A percentile compares a stretch with the other conserved stretches of the same genome.
These are phyloP conservation scores for Piromyces sp. DNA, from an alignment of 192 early-diverging fungal species.

Conservation along the genomic window DNA sequence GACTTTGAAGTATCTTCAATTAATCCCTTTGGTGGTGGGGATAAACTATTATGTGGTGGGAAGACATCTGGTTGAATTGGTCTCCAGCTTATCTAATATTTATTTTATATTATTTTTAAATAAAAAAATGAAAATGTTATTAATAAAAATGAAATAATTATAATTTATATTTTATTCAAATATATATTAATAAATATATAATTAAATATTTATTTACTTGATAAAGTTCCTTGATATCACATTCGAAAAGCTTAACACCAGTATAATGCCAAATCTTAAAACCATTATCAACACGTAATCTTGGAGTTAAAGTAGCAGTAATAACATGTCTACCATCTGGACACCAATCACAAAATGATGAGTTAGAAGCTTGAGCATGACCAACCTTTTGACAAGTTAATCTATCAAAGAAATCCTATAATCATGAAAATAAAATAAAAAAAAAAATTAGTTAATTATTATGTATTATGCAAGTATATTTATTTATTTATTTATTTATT, in stretches of 20 bases:
- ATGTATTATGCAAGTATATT: too few species aligned
- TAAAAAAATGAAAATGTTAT: too few species aligned
- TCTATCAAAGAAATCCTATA: constrained; percentile 74
- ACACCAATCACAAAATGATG: constrained; percentile 74
- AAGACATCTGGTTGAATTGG: constrained; percentile 26
- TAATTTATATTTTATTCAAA: too few species aligned
- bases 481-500: too few species aligned
- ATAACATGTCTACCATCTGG: constrained; percentile 85
- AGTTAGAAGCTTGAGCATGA: constrained; percentile 63
- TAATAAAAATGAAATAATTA: too few species aligned
- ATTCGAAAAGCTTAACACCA: constrained; percentile 58
- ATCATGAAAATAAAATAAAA: not conserved
- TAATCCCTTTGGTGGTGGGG: constrained; percentile 10
- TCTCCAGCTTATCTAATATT: constrained; percentile 16
- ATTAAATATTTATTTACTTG: too few species aligned
- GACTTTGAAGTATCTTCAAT: constrained; percentile 2
- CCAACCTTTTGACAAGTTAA: constrained; percentile 63
- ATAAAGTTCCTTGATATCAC: constrained; percentile 71
- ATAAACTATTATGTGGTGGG: constrained; percentile 43
- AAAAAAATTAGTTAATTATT: too few species aligned
- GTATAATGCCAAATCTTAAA: constrained; percentile 93
- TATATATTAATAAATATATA: too few species aligned
- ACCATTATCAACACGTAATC: constrained; percentile 94
- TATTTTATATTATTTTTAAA: too few species aligned
- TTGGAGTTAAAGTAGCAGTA: constrained; percentile 82